Percentiles rank a stretch among this genome's conserved stretches.
Conservation (phyloP, 2,329 filamentous ascomycete species). For the Blumeriella jaapii region DNA sequence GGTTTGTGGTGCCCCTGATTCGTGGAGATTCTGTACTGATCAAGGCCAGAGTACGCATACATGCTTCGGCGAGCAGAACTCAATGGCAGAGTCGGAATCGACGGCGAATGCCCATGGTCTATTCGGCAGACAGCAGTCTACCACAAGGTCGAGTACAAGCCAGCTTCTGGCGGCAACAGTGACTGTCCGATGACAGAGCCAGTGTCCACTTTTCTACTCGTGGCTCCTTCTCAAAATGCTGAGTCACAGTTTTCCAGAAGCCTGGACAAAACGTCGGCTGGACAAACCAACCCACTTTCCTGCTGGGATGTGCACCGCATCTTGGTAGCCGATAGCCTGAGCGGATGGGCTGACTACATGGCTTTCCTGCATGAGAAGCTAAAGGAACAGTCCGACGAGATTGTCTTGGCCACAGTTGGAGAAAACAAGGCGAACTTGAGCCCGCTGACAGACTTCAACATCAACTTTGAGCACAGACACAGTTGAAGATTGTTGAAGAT, state of each 20-base stretch:
- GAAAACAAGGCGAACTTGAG: constrained; percentile 9
- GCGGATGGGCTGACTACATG: constrained; percentile 17
- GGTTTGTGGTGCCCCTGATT: no score
- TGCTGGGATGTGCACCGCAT: constrained; percentile 13
- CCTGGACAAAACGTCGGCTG: no score
- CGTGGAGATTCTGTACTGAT: not conserved
- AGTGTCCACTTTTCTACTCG: constrained; percentile 11
- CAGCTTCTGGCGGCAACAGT: no score
- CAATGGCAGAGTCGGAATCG: constrained; percentile 3
- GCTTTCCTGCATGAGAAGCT: constrained; percentile 10
- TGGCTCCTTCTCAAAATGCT: constrained; percentile 9
- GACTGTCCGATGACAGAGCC: constrained; percentile 3
- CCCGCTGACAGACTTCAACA: constrained; percentile 9
- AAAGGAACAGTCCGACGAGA: constrained; percentile 9
- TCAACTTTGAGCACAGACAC: constrained; percentile 16
- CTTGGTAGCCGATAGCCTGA: constrained; percentile 13
- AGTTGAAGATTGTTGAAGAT: constrained; percentile 17
- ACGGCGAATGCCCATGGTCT: constrained; percentile 24
- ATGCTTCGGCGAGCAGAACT: constrained; percentile 10
- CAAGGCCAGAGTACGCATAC: constrained; percentile 14
- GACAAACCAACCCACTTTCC: constrained; percentile 4
- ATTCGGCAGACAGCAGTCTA: constrained; percentile 30
- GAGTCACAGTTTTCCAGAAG: not conserved
- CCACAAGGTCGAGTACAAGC: constrained; percentile 15
- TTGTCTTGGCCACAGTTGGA: constrained; percentile 7